phyloP scores from a whole-genome alignment of 805 yeast genomes.

The Kuraishia piskuri region DNA sequence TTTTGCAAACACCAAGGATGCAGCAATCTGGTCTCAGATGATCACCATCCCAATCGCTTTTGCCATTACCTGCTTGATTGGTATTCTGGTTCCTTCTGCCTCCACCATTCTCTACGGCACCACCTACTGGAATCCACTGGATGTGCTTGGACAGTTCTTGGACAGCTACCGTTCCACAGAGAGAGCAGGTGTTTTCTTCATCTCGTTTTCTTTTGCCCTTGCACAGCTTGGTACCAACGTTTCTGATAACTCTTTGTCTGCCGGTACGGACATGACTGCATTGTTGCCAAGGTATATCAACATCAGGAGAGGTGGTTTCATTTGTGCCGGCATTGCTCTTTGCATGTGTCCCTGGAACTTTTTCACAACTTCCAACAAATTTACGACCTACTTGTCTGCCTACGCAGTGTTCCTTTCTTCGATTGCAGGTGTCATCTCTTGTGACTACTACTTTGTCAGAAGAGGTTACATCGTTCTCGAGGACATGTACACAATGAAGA shows the following conservation, averaged over 20 bases:
- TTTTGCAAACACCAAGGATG: conserved; percentile 40
- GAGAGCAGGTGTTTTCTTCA: conserved; percentile 62
- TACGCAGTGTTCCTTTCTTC: conserved; percentile 28
- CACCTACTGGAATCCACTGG: conserved; percentile 33
- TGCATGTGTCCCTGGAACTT: conserved; percentile 28
- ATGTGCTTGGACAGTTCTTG: conserved; percentile 40
- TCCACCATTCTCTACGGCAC: conserved; percentile 28
- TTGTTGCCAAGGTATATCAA: conserved; percentile 42
- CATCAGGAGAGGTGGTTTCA: conserved; percentile 48
- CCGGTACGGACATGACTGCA: conserved; percentile 51
- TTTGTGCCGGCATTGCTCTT: conserved; percentile 25
- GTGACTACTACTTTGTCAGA: conserved; percentile 28
- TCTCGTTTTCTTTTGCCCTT: conserved; percentile 48
- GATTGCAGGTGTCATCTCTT: conserved; percentile 26
- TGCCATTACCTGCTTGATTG: conserved; percentile 44
- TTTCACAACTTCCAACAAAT: conserved; percentile 25
- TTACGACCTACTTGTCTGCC: conserved; percentile 27
- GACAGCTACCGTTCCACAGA: conserved; percentile 38
- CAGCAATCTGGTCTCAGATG: conserved; percentile 36
- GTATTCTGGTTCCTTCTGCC: conserved; percentile 34
- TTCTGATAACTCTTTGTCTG: conserved; percentile 50
- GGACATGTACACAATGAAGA: conserved; percentile 22
- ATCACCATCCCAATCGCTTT: conserved; percentile 64
- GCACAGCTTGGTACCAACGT: conserved; percentile 62
- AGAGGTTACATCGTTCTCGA: conserved; percentile 30